These are phyloP conservation scores for Pelargonium citronellum DNA, from an alignment of 441 rosid species.

Conservation along the genomic window DNA sequence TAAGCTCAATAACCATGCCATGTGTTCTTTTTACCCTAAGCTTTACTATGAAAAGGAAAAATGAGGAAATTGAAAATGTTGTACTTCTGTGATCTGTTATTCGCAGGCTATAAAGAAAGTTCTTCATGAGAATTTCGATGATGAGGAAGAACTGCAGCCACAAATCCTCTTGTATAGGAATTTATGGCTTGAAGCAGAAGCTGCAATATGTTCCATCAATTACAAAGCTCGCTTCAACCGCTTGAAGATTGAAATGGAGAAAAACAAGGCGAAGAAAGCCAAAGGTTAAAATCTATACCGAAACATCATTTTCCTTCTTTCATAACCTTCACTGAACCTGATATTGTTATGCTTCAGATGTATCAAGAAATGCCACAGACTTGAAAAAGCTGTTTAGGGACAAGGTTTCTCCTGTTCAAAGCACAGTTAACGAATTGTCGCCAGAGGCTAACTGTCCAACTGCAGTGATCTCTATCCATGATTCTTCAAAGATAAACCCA, in stretches of 20 bases:
- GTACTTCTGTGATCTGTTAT: conserved; percentile 15
- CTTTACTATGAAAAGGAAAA: background rate
- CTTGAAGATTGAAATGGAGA: conserved; percentile 52
- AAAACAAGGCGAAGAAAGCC: conserved; percentile 26
- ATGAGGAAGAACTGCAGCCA: conserved; percentile 45
- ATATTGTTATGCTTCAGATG: conserved; percentile 29
- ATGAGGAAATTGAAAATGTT: conserved; percentile 11
- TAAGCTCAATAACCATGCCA: too few species aligned
- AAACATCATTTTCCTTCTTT: conserved; percentile 13
- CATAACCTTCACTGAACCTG: conserved; percentile 5
- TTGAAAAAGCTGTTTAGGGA: conserved; percentile 26
- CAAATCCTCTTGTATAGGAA: conserved; percentile 67
- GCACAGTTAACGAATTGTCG: background rate
- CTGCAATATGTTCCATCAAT: conserved; percentile 64
- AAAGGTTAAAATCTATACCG: conserved; percentile 35
- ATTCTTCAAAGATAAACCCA: background rate
- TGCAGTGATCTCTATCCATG: background rate
- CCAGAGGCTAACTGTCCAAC: background rate
- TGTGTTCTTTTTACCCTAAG: too few species aligned
- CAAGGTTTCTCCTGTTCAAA: conserved; percentile 15
- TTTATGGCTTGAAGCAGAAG: conserved; percentile 97
- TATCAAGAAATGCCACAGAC: conserved; percentile 22
- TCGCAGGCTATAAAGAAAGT: conserved; percentile 70
- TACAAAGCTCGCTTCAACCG: conserved; percentile 63
- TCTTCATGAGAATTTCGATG: conserved; percentile 55